These are phyloP conservation scores for Brettanomyces anomalus DNA, from an alignment of 805 yeast genomes.

Conservation along the genomic window DNA sequence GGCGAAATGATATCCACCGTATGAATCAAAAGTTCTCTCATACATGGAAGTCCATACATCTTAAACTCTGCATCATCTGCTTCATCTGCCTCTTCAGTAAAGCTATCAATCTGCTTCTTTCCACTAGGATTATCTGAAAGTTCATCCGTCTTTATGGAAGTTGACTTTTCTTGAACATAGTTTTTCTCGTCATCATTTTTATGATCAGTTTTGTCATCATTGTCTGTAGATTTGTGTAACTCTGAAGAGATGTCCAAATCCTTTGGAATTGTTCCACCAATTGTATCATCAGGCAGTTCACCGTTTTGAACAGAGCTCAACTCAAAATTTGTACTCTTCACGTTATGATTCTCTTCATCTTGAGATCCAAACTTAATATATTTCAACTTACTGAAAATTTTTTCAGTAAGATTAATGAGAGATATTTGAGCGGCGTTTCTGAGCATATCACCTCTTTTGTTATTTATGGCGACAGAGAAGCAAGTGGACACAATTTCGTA, in stretches of 20 bases:
- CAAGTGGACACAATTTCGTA: conserved; percentile 89
- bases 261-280: conserved; percentile 35
- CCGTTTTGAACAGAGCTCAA: conserved; percentile 16
- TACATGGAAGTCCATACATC: conserved; percentile 66
- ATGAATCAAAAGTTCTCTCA: conserved; percentile 68
- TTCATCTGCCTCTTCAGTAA: conserved; percentile 2
- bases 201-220: conserved; percentile 1
- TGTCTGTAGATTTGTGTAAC: neutral
- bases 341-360: conserved; percentile 19
- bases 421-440: conserved; percentile 85
- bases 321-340: conserved; percentile 19
- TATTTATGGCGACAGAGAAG: conserved; percentile 84
- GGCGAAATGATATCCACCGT: conserved; percentile 77
- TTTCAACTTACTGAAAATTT: conserved; percentile 54
- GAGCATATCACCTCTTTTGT: conserved; percentile 81
- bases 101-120: neutral
- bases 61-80: conserved; percentile 19
- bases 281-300: conserved; percentile 47
- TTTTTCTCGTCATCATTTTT: neutral
- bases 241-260: neutral
- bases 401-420: conserved; percentile 57
- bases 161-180: too few species aligned
- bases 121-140: neutral
- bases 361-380: conserved; percentile 32
- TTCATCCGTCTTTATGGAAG: neutral